Percentiles rank a stretch among this genome's conserved stretches.
Evolutionary conservation across 331 rosid genomes (phyloP).

Genomic region (Quercus phellos): DNA sequence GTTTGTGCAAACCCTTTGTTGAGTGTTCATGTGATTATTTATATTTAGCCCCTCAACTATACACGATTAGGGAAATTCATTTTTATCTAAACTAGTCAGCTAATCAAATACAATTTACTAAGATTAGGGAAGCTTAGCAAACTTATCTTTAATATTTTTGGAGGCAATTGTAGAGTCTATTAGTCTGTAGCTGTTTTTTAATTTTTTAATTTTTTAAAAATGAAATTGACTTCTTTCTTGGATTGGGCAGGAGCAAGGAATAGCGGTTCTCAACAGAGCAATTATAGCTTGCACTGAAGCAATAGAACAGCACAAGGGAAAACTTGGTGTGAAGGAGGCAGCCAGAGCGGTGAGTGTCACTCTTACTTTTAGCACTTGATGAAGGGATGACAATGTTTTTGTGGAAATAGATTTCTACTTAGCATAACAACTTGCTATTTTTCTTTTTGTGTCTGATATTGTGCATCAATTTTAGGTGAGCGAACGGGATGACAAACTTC

Average conservation of each 20-base stretch:
- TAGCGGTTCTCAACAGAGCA: conserved; percentile 67
- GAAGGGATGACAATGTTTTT: neutral
- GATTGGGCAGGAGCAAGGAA: conserved; percentile 81
- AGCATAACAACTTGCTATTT: neutral
- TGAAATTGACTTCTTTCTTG: conserved; percentile 8
- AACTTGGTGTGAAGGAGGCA: conserved; percentile 76
- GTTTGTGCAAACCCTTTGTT: conserved; percentile 29
- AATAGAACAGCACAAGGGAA: conserved; percentile 83
- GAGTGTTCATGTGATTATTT: conserved; percentile 5
- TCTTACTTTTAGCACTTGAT: neutral
- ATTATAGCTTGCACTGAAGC: conserved; percentile 66
- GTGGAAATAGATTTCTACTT: neutral
- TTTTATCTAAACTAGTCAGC: neutral
- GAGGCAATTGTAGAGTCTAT: neutral
- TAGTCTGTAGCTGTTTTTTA: neutral
- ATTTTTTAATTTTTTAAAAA: neutral
- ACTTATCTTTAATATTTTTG: no score
- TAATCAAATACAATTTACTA: neutral
- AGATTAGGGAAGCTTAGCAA: no score
- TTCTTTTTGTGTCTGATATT: conserved; percentile 20
- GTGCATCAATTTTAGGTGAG: conserved; percentile 65
- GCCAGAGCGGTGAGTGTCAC: conserved; percentile 79
- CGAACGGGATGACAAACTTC: conserved; percentile 87
- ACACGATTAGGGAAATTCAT: neutral
- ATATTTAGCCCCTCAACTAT: neutral